phyloP scores from a whole-genome alignment of 2,329 filamentous ascomycete species.

The Microcyclosporella mali region DNA sequence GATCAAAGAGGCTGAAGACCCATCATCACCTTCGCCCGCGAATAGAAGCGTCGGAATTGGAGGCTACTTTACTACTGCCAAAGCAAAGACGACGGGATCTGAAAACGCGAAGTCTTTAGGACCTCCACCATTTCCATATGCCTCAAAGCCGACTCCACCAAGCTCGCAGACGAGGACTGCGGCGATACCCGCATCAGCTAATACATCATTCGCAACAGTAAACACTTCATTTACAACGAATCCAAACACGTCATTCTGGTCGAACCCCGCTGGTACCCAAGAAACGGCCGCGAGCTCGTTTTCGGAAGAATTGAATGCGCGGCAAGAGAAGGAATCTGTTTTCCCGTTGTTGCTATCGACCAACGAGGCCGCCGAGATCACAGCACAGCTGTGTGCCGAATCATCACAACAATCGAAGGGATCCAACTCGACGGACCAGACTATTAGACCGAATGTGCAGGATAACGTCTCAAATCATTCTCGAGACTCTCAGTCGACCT shows the following conservation, averaged over 20 bases:
- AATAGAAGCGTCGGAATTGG: slow-evolving; percentile 4
- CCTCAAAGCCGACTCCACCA: not conserved
- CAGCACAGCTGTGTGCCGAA: not conserved
- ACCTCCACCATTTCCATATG: not conserved
- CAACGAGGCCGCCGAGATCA: slow-evolving; percentile 3
- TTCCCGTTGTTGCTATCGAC: slow-evolving; percentile 8
- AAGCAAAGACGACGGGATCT: not conserved
- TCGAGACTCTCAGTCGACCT: slow-evolving; percentile 3
- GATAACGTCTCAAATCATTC: not conserved
- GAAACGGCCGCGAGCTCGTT: slow-evolving; percentile 15
- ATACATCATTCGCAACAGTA: not conserved
- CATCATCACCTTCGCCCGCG: not conserved
- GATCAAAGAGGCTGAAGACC: not conserved
- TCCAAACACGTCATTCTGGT: slow-evolving; percentile 2
- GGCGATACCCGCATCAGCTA: too few relatives aligned
- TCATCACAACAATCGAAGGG: slow-evolving; percentile 7
- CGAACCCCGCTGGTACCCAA: slow-evolving; percentile 7
- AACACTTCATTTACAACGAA: not conserved
- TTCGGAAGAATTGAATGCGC: slow-evolving; percentile 5
- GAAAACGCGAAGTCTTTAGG: not conserved
- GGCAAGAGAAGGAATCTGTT: slow-evolving; percentile 4
- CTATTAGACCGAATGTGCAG: slow-evolving; percentile 1
- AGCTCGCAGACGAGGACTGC: too few relatives aligned
- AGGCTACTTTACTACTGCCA: slow-evolving; percentile 4
- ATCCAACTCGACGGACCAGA: slow-evolving; percentile 2